Conservation (phyloP, 192 early-diverging fungal genomes). For the Geosiphon pyriformis region DNA sequence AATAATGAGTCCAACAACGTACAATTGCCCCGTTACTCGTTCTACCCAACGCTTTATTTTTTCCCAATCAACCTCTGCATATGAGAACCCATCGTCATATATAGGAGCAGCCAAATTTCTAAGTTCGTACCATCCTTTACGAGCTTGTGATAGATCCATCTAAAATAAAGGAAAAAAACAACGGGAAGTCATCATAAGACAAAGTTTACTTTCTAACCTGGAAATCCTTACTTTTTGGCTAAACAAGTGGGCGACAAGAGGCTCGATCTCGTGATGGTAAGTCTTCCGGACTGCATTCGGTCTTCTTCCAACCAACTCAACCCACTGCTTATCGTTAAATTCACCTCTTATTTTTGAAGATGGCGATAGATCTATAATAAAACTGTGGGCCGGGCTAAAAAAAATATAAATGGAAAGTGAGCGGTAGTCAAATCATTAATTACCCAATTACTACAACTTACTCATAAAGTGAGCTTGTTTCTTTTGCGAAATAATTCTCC, state of each 20-base stretch:
- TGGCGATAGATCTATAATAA: slow-evolving; percentile 11
- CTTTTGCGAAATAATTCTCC: too few relatives aligned
- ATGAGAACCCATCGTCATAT: slow-evolving; percentile 11
- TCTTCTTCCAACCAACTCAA: slow-evolving; percentile 11
- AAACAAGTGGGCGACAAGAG: slow-evolving; percentile 7
- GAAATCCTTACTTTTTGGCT: slow-evolving; percentile 19
- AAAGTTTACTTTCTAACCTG: slow-evolving; percentile 20
- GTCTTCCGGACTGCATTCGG: slow-evolving; percentile 2
- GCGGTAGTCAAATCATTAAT: slow-evolving; percentile 2
- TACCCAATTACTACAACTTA: too few relatives aligned
- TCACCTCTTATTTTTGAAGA: slow-evolving; percentile 18
- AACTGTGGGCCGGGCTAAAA: slow-evolving; percentile 21
- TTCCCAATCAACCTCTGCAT: slow-evolving; percentile 12
- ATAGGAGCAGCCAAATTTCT: slow-evolving; percentile 13
- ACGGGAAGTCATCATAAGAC: not conserved
- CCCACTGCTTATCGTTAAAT: slow-evolving; percentile 22
- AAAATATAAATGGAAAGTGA: slow-evolving; percentile 17
- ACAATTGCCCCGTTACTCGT: slow-evolving; percentile 25
- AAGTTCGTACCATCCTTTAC: slow-evolving; percentile 14
- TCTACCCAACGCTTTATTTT: slow-evolving; percentile 19
- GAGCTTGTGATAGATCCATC: slow-evolving; percentile 18
- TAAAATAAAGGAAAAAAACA: slow-evolving; percentile 11
- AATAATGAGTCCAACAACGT: not conserved
- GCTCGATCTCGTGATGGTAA: slow-evolving; percentile 17
- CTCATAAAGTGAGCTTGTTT: too few relatives aligned